Evolutionary conservation across 495 filamentous ascomycete species (phyloP), one percentile per base, ranked within the genome.

Genomic region (Aspergillus panamensis): DNA sequence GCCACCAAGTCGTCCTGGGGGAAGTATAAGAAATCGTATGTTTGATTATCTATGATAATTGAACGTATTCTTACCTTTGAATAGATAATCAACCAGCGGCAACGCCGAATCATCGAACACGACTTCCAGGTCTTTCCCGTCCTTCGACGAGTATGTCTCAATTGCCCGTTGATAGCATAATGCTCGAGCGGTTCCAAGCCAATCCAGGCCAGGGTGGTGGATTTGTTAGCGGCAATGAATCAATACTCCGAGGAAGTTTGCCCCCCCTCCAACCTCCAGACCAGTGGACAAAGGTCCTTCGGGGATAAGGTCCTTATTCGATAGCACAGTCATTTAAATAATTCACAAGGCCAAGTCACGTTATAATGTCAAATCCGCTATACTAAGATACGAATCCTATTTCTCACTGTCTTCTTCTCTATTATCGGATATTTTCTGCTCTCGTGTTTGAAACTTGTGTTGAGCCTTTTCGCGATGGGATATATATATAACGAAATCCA

Each of bases 91-190:
- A 58, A 20, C 61, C 66, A 13, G 49, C 21, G 29, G 58, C 62
- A 29, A 66, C 62, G 6, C 60, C 62, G 6, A 57, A 63, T n/a
- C 64, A 69, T 45, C 62, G 64, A 43, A 65, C 62, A 4, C 60
- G 66, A n/a, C 58, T 66, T 12, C 35, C 40, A 12, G 57, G 50
- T 29, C 54, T 43, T 21, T 40, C 57, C 6, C 60, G 60, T 19
- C 60, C 65, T 17, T 62, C 62, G 13, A 65, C 65, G 0, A 52
- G 33, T 29, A 39, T 55, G 52, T 59, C 62, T 12, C 54, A 61
- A 12, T 51, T 67, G 9, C 65, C 62, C 16, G 51, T 59, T 20
- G 55, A 63, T 17, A 58, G 42, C 16, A 25, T 60, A 0, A 55
- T 67, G 52, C 48, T 59, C 14, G 57, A 61, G 9, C 55, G 62